Conservation (phyloP, 1,139 yeast species). For the Nakaseomyces sp. region DNA sequence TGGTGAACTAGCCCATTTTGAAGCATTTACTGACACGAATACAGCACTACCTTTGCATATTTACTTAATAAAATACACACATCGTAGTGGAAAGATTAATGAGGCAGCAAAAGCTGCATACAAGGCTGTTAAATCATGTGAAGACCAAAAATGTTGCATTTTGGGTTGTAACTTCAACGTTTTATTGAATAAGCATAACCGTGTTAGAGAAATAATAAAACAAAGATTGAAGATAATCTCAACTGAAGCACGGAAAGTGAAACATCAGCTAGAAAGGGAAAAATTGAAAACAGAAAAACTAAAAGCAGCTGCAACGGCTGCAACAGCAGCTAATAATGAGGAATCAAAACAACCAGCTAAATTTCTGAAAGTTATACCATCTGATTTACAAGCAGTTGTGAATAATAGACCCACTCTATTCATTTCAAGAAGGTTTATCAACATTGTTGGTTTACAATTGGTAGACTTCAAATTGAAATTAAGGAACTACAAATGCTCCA, state of each 20-base stretch:
- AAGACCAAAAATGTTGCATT: slow-evolving; percentile 32
- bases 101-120: slow-evolving; percentile 41
- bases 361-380: slow-evolving; percentile 34
- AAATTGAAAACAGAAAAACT: slow-evolving; percentile 3
- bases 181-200: slow-evolving; percentile 17
- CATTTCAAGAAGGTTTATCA: slow-evolving; percentile 31
- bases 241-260: slow-evolving; percentile 2
- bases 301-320: neutral
- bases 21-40: slow-evolving; percentile 58
- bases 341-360: slow-evolving; percentile 3
- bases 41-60: slow-evolving; percentile 78
- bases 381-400: slow-evolving; percentile 40
- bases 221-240: slow-evolving; percentile 9
- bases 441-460: slow-evolving; percentile 21
- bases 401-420: slow-evolving; percentile 48
- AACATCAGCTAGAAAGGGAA: neutral
- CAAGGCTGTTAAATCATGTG: slow-evolving; percentile 31
- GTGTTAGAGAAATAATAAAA: slow-evolving; percentile 18
- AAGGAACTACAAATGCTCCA: slow-evolving; percentile 49
- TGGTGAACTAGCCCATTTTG: slow-evolving; percentile 53
- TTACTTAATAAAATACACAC: slow-evolving; percentile 56
- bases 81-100: slow-evolving; percentile 35
- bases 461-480: slow-evolving; percentile 27
- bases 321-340: neutral
- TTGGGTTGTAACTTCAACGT: slow-evolving; percentile 28